Evolutionary conservation across 495 filamentous ascomycete species (phyloP), one percentile per base, ranked within the genome.

Genomic region (Hypoxylon lienhwacheense): DNA sequence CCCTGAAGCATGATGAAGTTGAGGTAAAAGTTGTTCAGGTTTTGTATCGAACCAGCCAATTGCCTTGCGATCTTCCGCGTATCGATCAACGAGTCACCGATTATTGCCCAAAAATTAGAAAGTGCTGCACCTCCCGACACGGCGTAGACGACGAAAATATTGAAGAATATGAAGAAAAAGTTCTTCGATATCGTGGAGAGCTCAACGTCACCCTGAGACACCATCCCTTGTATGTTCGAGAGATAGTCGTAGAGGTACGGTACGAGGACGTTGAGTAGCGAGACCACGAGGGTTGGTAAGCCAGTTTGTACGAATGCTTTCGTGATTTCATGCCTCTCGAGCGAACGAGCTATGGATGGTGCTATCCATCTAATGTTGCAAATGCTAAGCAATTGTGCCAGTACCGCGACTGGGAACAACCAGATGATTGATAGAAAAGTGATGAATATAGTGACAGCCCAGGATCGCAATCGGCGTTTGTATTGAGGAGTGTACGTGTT

Each of bases 131-230:
- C 90, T 40, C 91, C 90, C 34, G 95, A 87, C 19, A 95, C 82
- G 2, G 93, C 96, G 66, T 97, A 97, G 34, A 97, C 79, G 43
- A 97, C 76, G 73, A 99, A 99, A 16, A 97, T 84, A 73, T 99
- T 99, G 82, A 97, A 97, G 75, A 99, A 99, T 24, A 87, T 90
- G 71, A 97, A 99, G 79, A 97, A 97, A 73, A 97, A 99, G 66
- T 97, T 99, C 76, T 99, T 99, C 48, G 90, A 95, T 66, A 97
- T 91, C 31, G 90, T 76, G 5, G 92, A 97, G 7, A 97, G 80
- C 64, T 97, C 95, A n/a, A 97, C 82, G 49, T 99, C 95, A 17
- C 87, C 88, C 59, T 88, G 89, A 0, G 93, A 97, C 43, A 93
- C 86, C 86, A 96, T 91, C 50, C 93, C 93, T 76, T 99, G 93